Base-by-base conservation (phyloP, 495 filamentous ascomycete genomes). In the Talaromyces proteolyticus region DNA sequence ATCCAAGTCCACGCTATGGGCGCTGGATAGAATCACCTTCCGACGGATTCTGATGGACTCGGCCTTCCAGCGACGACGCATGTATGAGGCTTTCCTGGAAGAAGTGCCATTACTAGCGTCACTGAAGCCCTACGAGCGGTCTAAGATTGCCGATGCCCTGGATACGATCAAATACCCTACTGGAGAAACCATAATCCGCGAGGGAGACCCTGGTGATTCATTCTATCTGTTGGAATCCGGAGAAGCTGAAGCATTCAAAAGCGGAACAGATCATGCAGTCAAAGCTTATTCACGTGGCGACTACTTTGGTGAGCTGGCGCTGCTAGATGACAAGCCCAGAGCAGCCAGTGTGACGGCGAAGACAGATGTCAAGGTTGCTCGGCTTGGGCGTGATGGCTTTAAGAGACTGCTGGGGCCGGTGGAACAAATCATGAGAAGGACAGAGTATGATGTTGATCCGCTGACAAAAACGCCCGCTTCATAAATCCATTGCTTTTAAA, bases 11-110 rank as follows among this genome's bases (percentile, higher is more conserved):
- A 92, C 84, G 1, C 78, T 98, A 5, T 98, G 93, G 93, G 89
- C 89, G 11, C 73, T 98, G 39, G 93, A 98, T 63, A 89, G 93
- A 25, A 79, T 97, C 43, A 98, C 93, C 4, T 98, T 98, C 79
- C 89, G 93, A 44, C 89, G 93, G 24, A 97, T 98, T 57, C 75
- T 98, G 47, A 96, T 98, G 94, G 93, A 97, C 70, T 91, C 88
- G 43, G 94, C 93, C 16, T 98, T 96, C 69, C 88, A 92, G 61
- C 88, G 92, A 24, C 84, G 93, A 51, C 87, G 91, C 55, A 90
- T 97, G 83, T 98, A 97, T 64, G 93, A 98, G 64, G 86, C 83
- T 58, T 97, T 98, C 74, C 77, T 98, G n/a, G 91, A 95, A 62
- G 92, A 96, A 68, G 92, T 98, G 4, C 86, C 88, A 0, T 76